Base-by-base conservation (phyloP, 257 asterid genomes). In the Ophiorrhiza pumila region DNA sequence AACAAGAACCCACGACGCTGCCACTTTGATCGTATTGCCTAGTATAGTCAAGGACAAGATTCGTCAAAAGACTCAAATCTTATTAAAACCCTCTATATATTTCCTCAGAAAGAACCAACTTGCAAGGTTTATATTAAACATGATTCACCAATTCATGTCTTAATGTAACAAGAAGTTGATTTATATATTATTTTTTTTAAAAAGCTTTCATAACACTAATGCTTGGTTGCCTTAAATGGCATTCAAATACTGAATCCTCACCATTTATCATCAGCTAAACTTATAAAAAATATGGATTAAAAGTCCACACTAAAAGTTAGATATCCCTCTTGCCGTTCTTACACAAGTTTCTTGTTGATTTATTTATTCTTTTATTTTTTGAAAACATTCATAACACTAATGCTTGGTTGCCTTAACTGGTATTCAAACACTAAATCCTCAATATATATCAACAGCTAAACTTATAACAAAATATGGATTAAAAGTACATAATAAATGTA, bases 21-120 rank as follows among this genome's bases (percentile, higher is more conserved):
- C 83, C 85, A 73, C 69, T 71, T 52, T 82, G 92, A 78, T 83
- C 79, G 50, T 83, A 82, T 46, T 94, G 96, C 88, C 99, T 94
- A 58, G 62, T 14, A 73, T 11, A 58, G 65, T n/a, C 20, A 77
- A 43, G 68, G 45, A 59, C 35, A n/a, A 49, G 53, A 27, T 14
- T 73, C 34, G 59, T 75, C 67, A 75, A 43, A 61, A 57, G 56
- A 34, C 23, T 5, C 13, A 9, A 72, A 35, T 18, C 41, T 39
- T 39, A 27, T 25, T 43, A 41, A 27, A 39, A 9, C 67, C 56
- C 56, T 34, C 10, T 31, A 58, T 29, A 29, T 13, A 41, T 58
- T 29, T 13, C 64, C 64, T 58, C 62, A n/a, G 61, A 4, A 23
- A 15, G 13, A 61, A 2, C 13, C 9, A 43, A 18, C n/a, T 27